Percentiles rank a stretch among this genome's conserved stretches.
These are phyloP conservation scores for Lactarius quietus DNA, from an alignment of 768 basidiomycete species.

Conservation along the genomic window DNA sequence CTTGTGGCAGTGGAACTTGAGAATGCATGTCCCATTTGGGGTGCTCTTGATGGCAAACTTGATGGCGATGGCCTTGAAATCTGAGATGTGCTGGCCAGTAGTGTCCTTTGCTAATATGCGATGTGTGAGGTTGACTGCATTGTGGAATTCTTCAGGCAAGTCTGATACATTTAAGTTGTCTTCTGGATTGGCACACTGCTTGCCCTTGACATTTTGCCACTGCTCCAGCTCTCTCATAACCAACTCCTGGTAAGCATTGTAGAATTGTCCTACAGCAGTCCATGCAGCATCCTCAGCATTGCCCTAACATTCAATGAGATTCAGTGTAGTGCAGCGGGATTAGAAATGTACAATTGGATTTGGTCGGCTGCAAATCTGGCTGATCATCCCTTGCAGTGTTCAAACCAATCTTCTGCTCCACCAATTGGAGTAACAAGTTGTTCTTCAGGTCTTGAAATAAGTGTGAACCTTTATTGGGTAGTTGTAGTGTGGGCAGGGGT, in stretches of 20 bases:
- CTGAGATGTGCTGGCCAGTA: slow-evolving; percentile 35
- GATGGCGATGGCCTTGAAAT: too few relatives aligned
- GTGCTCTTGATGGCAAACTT: too few relatives aligned
- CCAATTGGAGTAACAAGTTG: slow-evolving; percentile 59
- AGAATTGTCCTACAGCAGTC: slow-evolving; percentile 55
- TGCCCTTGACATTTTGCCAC: slow-evolving; percentile 54
- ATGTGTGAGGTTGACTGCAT: slow-evolving; percentile 38
- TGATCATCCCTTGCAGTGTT: slow-evolving; percentile 39
- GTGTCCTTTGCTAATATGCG: slow-evolving; percentile 34
- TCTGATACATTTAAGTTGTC: slow-evolving; percentile 44
- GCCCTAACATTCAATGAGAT: slow-evolving; percentile 34
- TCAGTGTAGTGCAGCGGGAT: slow-evolving; percentile 7
- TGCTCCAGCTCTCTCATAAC: slow-evolving; percentile 47
- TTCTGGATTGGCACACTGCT: slow-evolving; percentile 47
- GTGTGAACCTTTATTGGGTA: slow-evolving; percentile 32
- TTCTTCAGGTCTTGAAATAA: slow-evolving; percentile 54
- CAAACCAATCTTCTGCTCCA: slow-evolving; percentile 61
- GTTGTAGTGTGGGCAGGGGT: slow-evolving; percentile 30
- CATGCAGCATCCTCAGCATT: slow-evolving; percentile 67
- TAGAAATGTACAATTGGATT: too few relatives aligned
- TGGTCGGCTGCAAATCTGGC: slow-evolving; percentile 20
- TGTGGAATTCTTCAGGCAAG: slow-evolving; percentile 37
- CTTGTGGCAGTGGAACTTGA: too few relatives aligned
- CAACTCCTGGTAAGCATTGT: slow-evolving; percentile 51
- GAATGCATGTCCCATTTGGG: too few relatives aligned